These are phyloP conservation scores for Botrytis fabae DNA, from an alignment of 2,329 filamentous ascomycete genomes.

Conservation along the genomic window DNA sequence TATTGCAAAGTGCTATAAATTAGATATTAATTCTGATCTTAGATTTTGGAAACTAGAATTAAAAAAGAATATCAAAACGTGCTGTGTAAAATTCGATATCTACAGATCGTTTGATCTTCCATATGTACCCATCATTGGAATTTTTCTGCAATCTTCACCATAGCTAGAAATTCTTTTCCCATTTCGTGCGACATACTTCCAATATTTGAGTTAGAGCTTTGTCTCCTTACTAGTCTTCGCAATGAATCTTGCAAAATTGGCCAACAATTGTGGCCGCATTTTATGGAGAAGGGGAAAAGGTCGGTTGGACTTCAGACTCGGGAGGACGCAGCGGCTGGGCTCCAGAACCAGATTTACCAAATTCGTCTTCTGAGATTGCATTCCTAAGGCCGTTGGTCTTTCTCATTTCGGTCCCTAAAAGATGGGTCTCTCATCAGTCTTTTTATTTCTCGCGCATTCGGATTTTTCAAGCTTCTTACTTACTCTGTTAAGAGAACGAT, in stretches of 20 bases:
- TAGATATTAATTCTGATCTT: neutral
- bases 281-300: accelerated
- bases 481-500: neutral
- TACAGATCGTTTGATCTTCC: neutral
- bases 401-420: neutral
- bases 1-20: accelerated
- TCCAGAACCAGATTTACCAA: neutral
- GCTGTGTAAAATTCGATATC: neutral
- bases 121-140: neutral
- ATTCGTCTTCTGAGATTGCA: too few relatives aligned
- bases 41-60: accelerated
- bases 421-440: accelerated
- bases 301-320: neutral
- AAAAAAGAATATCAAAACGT: neutral
- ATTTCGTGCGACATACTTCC: neutral
- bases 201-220: neutral
- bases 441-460: neutral
- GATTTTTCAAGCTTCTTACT: neutral
- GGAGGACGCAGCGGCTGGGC: neutral
- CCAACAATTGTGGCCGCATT: neutral
- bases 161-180: too few relatives aligned
- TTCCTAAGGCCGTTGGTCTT: accelerated
- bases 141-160: accelerated
- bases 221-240: neutral
- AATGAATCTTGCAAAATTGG: neutral